Percentiles rank a stretch among this genome's conserved stretches.
Evolutionary conservation across 805 yeast genomes (phyloP).

Genomic region (Lipomyces yamanashiensis): DNA sequence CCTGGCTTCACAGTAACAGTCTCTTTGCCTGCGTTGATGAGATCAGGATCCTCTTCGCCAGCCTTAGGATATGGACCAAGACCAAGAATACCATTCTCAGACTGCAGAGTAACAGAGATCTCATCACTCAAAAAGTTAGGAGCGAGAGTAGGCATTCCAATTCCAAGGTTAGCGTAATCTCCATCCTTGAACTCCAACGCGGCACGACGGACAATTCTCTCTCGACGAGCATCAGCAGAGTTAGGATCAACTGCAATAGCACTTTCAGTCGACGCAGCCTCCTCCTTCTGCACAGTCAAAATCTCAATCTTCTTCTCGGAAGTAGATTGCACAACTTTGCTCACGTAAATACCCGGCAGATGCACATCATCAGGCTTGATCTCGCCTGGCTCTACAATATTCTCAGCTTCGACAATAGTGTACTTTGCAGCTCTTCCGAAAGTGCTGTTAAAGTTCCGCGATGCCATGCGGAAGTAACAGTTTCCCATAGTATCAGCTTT

Average conservation of each 20-base stretch:
- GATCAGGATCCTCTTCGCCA: slow-evolving; percentile 55
- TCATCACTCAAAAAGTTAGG: slow-evolving; percentile 49
- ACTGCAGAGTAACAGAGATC: slow-evolving; percentile 51
- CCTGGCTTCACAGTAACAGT: slow-evolving; percentile 54
- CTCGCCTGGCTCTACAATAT: slow-evolving; percentile 54
- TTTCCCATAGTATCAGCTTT: slow-evolving; percentile 57
- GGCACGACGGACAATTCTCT: slow-evolving; percentile 51
- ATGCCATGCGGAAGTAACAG: slow-evolving; percentile 54
- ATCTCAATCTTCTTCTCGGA: slow-evolving; percentile 53
- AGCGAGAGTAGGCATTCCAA: slow-evolving; percentile 58
- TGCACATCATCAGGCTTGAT: slow-evolving; percentile 54
- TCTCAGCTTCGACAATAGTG: slow-evolving; percentile 57
- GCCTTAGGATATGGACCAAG: slow-evolving; percentile 51
- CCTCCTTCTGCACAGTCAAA: slow-evolving; percentile 23
- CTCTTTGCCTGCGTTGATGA: slow-evolving; percentile 59
- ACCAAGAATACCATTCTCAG: slow-evolving; percentile 57
- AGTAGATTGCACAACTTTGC: slow-evolving; percentile 49
- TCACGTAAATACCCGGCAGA: slow-evolving; percentile 54
- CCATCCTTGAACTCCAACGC: slow-evolving; percentile 54
- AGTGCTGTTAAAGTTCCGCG: slow-evolving; percentile 53
- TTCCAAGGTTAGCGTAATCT: slow-evolving; percentile 53
- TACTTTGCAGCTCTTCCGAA: slow-evolving; percentile 53
- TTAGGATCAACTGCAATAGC: slow-evolving; percentile 13
- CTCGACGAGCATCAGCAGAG: slow-evolving; percentile 40
- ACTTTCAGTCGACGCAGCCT: neutral